A percentile compares a stretch with the other conserved stretches of the same genome.
Conservation (phyloP, 23 red algal genomes). For the Pyropia yezoensis region DNA sequence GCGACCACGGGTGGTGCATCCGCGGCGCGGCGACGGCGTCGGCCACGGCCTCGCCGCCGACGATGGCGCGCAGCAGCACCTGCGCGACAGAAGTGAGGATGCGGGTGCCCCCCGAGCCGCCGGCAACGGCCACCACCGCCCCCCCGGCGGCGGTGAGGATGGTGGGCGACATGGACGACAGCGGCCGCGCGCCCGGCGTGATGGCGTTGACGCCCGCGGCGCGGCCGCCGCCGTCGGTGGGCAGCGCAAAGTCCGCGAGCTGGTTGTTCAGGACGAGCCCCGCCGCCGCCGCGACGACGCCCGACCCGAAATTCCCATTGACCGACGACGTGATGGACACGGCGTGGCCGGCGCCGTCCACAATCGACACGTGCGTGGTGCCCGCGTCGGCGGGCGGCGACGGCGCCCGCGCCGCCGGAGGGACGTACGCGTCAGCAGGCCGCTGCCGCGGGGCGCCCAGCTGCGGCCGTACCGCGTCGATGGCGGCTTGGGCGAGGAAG, state of each 20-base stretch:
- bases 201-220: conserved; percentile 21
- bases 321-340: conserved; percentile 73
- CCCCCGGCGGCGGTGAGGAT: conserved; percentile 50
- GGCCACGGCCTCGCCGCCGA: conserved; percentile 56
- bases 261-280: conserved; percentile 86
- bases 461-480: conserved; percentile 12
- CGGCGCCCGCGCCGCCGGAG: conserved; percentile 3
- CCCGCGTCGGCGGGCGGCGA: conserved; percentile 50
- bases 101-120: conserved; percentile 74
- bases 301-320: conserved; percentile 79
- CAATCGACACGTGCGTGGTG: conserved; percentile 75
- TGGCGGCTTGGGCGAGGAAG: conserved; percentile 37
- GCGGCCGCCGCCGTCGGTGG: too few species aligned
- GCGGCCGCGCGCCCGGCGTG: conserved; percentile 61
- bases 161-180: conserved; percentile 89
- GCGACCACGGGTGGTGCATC: conserved; percentile 87
- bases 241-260: conserved; percentile 69
- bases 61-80: conserved; percentile 60
- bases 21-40: conserved; percentile 64
- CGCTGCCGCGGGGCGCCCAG: conserved; percentile 11
- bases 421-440: conserved; percentile 15
- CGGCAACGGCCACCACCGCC: conserved; percentile 49
- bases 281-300: conserved; percentile 42
- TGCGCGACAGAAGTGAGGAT: conserved; percentile 63
- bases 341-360: conserved; percentile 74